phyloP scores from a whole-genome alignment of 805 yeast species.

The Candida sonorensis region DNA sequence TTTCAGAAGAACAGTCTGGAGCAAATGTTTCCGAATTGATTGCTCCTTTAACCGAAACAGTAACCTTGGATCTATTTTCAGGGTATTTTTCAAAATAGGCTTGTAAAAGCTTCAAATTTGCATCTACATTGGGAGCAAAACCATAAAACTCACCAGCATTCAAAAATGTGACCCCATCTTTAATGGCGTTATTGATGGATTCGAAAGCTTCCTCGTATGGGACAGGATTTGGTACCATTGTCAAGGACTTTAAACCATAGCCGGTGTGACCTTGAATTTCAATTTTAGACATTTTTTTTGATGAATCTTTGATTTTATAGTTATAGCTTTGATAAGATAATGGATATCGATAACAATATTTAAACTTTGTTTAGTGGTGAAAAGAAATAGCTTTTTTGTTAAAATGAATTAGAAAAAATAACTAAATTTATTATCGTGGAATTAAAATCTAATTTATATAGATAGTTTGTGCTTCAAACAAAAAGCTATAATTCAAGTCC shows the following conservation, averaged over 20 bases:
- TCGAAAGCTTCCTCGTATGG: slow-evolving; percentile 47
- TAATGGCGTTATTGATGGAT: slow-evolving; percentile 46
- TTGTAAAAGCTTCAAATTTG: slow-evolving; percentile 50
- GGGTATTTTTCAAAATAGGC: slow-evolving; percentile 55
- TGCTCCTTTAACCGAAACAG: slow-evolving; percentile 67
- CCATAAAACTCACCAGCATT: slow-evolving; percentile 84
- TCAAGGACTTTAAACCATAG: slow-evolving; percentile 76
- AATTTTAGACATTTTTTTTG: slow-evolving; percentile 4
- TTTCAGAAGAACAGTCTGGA: slow-evolving; percentile 48
- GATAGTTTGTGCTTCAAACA: too few relatives aligned
- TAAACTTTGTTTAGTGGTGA: too few relatives aligned
- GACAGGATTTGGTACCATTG: slow-evolving; percentile 57
- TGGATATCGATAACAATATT: too few relatives aligned
- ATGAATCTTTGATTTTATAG: too few relatives aligned
- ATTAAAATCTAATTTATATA: too few relatives aligned
- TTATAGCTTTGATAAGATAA: too few relatives aligned
- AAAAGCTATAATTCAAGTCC: too few relatives aligned
- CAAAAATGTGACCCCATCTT: slow-evolving; percentile 43
- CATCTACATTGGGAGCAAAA: slow-evolving; percentile 28
- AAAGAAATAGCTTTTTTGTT: too few relatives aligned
- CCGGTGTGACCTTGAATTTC: slow-evolving; percentile 36
- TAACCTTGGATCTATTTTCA: slow-evolving; percentile 46
- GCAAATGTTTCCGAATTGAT: slow-evolving; percentile 30
- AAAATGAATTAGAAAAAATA: too few relatives aligned
- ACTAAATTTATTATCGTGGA: too few relatives aligned